Conservation (phyloP, 306 rosid species). For the Ormosia emarginata region DNA sequence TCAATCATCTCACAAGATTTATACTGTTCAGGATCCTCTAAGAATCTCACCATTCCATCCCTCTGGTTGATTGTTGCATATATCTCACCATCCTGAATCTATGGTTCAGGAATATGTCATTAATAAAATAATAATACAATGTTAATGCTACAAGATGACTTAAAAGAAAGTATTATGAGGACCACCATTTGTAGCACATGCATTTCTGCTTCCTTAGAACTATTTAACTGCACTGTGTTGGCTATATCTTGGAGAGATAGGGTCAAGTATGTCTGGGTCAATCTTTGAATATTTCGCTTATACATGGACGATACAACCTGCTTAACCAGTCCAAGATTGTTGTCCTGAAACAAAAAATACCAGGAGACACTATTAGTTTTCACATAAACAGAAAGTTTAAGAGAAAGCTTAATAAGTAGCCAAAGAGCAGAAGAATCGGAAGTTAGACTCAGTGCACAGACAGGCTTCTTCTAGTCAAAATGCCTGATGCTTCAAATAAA, state of each 20-base stretch:
- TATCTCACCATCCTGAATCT: constrained; percentile 86
- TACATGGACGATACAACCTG: constrained; percentile 72
- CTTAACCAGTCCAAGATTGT: constrained; percentile 77
- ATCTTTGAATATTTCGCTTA: constrained; percentile 80
- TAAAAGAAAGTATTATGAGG: not conserved
- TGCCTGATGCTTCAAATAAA: not conserved
- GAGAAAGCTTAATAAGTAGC: not conserved
- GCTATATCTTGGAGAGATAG: constrained; percentile 90
- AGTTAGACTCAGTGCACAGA: not conserved
- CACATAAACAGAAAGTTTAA: not conserved
- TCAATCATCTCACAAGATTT: constrained; percentile 78
- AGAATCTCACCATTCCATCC: constrained; percentile 92
- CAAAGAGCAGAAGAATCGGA: not conserved
- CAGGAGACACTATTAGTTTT: not conserved
- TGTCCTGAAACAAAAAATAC: constrained; percentile 46
- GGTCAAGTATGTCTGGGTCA: constrained; percentile 82
- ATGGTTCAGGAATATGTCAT: constrained; percentile 4
- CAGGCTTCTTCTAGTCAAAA: not conserved
- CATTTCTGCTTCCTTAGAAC: constrained; percentile 80
- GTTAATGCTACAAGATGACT: not conserved
- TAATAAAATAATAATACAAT: not conserved
- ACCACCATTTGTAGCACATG: constrained; percentile 87
- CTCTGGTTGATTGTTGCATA: constrained; percentile 73
- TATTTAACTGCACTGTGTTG: constrained; percentile 57
- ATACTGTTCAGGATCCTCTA: constrained; percentile 83